phyloP scores from a whole-genome alignment of 2,329 filamentous ascomycete genomes.

The Didymella pomorum region DNA sequence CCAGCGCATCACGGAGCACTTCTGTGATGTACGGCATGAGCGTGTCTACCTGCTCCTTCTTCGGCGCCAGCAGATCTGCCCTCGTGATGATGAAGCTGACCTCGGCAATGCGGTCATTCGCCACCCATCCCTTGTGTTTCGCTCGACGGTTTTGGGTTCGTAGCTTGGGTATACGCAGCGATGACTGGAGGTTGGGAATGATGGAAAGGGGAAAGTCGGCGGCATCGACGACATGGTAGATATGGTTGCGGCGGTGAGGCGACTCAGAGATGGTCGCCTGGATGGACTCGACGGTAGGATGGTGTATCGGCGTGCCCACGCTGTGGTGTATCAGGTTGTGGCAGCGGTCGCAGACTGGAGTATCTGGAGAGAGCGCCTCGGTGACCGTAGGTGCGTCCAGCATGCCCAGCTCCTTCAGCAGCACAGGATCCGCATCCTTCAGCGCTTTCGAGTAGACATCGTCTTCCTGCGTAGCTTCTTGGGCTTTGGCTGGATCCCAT shows the following conservation, averaged over 20 bases:
- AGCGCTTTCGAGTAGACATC: slow-evolving; percentile 49
- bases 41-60: slow-evolving; percentile 81
- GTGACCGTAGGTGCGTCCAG: slow-evolving; percentile 25
- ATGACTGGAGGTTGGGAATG: slow-evolving; percentile 75
- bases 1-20: slow-evolving; percentile 79
- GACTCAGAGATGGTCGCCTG: slow-evolving; percentile 87
- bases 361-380: slow-evolving; percentile 32
- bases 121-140: slow-evolving; percentile 69
- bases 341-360: slow-evolving; percentile 84
- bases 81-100: slow-evolving; percentile 92
- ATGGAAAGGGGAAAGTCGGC: slow-evolving; percentile 97
- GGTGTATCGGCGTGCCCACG: slow-evolving; percentile 73
- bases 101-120: slow-evolving; percentile 72
- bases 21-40: slow-evolving; percentile 86
- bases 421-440: slow-evolving; percentile 36
- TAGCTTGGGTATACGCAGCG: slow-evolving; percentile 75
- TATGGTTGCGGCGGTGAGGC: slow-evolving; percentile 87
- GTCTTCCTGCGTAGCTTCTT: slow-evolving; percentile 42
- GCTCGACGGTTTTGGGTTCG: slow-evolving; percentile 83
- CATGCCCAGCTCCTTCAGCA: slow-evolving; percentile 45
- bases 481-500: slow-evolving; percentile 31
- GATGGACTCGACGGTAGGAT: slow-evolving; percentile 82
- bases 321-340: slow-evolving; percentile 82
- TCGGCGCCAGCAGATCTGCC: slow-evolving; percentile 83
- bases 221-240: slow-evolving; percentile 94